Base-by-base conservation (phyloP, 495 filamentous ascomycete species). In the Aspergillus homomorphus region DNA sequence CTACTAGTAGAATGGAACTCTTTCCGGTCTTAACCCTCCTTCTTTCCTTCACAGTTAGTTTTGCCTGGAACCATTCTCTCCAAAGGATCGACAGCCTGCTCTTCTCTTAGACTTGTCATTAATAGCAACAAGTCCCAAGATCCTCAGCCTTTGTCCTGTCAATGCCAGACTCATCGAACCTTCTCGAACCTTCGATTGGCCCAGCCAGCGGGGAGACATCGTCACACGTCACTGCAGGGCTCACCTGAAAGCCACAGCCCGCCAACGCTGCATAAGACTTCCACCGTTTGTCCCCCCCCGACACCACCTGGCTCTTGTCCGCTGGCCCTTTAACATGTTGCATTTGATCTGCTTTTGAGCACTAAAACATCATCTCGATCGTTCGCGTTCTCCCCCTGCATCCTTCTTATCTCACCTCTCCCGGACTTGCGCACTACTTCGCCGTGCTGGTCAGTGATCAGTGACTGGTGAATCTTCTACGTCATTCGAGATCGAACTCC, bases 101-200 rank as follows among this genome's bases (percentile, higher is more conserved):
- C 15, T 38, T 14, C 33, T 12, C 10, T 12, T 14, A 38, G 33
- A 5, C 12, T 14, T 38, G 12, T 12, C 7, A 38, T 38, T 12
- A 5, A 5, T 38, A 7, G 6, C 33, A 5, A 6, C 12, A 2
- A 38, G 15, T 38, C 33, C 9, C 4, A 28, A 9, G 20, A 26
- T 23, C 18, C 5, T n/a, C n/a, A 1, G n/a, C n/a, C 16, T 18
- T 23, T 26, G 33, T 42, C 10, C 52, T 4, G 22, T 22, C 46
- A n/a, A 23, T 48, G 20, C n/a, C 45, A 14, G 20, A 20, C 2
- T 16, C 1, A 51, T 51, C 48, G 73, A 74, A 74, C 43, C 44
- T 76, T 74, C 73, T 63, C 54, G 73, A 76, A 76, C 50, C 60
- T 76, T 76, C 73, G 57, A 62, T 62, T 58, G 54, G 64, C 53